Evolutionary conservation across 805 yeast species (phyloP).

Genomic region (Pichia deserticola): DNA sequence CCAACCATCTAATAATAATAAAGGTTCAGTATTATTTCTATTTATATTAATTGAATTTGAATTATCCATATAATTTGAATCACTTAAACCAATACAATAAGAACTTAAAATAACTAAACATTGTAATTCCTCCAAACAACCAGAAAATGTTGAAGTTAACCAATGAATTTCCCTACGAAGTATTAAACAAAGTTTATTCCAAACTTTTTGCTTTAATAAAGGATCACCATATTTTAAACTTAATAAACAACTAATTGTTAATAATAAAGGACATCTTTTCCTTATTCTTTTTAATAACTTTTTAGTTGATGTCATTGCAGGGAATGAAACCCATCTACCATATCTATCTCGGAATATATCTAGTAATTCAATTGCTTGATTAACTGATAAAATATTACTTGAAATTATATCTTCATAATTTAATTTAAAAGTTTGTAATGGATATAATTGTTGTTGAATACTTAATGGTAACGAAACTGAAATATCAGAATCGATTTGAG

Average conservation of each 20-base stretch:
- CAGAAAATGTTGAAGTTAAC: slow-evolving; percentile 36
- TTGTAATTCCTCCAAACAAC: slow-evolving; percentile 54
- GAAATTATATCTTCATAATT: slow-evolving; percentile 39
- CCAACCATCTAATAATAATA: slow-evolving; percentile 57
- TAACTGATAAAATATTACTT: slow-evolving; percentile 39
- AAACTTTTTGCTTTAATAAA: slow-evolving; percentile 32
- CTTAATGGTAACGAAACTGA: neutral
- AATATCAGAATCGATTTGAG: too few relatives aligned
- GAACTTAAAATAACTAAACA: slow-evolving; percentile 58
- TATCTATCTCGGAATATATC: slow-evolving; percentile 56
- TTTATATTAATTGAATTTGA: neutral
- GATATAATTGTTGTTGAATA: slow-evolving; percentile 6
- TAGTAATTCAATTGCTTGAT: slow-evolving; percentile 44
- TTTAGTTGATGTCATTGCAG: slow-evolving; percentile 42
- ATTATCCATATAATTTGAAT: neutral
- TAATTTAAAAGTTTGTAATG: slow-evolving; percentile 4
- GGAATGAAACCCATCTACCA: slow-evolving; percentile 74
- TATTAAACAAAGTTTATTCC: slow-evolving; percentile 37
- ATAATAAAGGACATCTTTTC: slow-evolving; percentile 49
- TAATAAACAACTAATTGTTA: slow-evolving; percentile 59
- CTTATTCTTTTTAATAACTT: slow-evolving; percentile 43
- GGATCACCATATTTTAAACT: slow-evolving; percentile 47
- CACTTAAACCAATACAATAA: slow-evolving; percentile 54
- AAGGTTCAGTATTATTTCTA: neutral
- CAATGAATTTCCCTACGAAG: slow-evolving; percentile 43